Evolutionary conservation across 208 protist genomes (phyloP).

Genomic region (Wallacemonas sp.): DNA sequence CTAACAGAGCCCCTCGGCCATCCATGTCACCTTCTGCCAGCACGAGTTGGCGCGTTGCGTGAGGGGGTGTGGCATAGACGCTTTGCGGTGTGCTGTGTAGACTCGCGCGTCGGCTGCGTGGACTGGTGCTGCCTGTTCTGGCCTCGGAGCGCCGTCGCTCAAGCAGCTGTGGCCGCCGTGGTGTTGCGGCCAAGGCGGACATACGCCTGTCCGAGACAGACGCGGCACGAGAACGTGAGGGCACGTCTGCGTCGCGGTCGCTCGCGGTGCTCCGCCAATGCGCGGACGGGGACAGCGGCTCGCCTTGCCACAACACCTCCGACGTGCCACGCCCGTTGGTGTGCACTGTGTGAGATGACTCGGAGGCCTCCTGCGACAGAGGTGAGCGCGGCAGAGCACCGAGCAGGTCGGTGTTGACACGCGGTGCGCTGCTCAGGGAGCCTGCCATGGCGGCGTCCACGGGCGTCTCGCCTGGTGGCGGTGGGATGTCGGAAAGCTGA

Average conservation of each 20-base stretch:
- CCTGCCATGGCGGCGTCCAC: neutral
- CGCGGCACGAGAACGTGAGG: neutral
- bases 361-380: neutral
- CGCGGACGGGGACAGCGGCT: neutral
- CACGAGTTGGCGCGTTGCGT: no score
- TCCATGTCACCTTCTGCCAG: no score
- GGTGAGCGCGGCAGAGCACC: neutral
- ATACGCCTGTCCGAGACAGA: neutral
- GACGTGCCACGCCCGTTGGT: neutral
- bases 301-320: conserved; percentile 3
- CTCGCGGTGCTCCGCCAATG: neutral
- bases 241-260: neutral
- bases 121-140: neutral
- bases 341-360: neutral
- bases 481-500: neutral
- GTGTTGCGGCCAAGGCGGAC: neutral
- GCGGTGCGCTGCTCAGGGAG: neutral
- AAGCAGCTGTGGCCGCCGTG: neutral
- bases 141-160: conserved; percentile 1
- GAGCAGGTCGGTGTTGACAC: neutral
- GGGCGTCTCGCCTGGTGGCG: neutral
- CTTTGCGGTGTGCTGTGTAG: neutral
- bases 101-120: conserved; percentile 2
- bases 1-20: no score
- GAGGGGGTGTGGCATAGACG: neutral